A percentile compares a stretch with the other conserved stretches of the same genome.
These are phyloP conservation scores for Schoenoplectus triqueter DNA, from an alignment of 202 grass and related monocot species.

Conservation along the genomic window DNA sequence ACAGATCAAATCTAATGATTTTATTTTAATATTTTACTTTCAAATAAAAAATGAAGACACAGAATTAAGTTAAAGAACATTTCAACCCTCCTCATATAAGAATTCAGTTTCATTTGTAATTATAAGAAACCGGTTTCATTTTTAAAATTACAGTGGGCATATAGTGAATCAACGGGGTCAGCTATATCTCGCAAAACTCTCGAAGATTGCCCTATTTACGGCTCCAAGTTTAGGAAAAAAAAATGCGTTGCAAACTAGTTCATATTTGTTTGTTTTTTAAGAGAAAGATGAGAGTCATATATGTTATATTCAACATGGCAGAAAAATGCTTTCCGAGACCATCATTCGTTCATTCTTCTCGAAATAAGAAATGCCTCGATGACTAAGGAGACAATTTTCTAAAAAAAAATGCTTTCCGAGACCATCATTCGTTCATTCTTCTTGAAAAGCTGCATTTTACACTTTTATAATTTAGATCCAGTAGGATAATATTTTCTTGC, in stretches of 20 bases:
- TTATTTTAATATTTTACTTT: no score
- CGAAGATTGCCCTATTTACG: neutral
- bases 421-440: neutral
- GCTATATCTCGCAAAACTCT: neutral
- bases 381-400: neutral
- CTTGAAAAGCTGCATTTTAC: neutral
- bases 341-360: conserved; percentile 2
- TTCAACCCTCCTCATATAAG: no score
- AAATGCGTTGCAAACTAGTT: neutral
- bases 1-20: no score
- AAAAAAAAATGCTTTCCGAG: neutral
- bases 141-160: neutral
- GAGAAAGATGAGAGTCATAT: no score
- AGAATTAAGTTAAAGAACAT: no score
- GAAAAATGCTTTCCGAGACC: neutral
- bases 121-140: neutral
- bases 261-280: neutral
- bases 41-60: no score
- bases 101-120: no score
- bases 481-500: neutral
- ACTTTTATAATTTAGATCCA: neutral
- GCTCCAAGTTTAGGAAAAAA: conserved; percentile 1
- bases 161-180: neutral
- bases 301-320: neutral
- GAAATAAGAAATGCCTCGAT: neutral